phyloP scores from a whole-genome alignment of 495 filamentous ascomycete species.

The Daldinia vernicosa region DNA sequence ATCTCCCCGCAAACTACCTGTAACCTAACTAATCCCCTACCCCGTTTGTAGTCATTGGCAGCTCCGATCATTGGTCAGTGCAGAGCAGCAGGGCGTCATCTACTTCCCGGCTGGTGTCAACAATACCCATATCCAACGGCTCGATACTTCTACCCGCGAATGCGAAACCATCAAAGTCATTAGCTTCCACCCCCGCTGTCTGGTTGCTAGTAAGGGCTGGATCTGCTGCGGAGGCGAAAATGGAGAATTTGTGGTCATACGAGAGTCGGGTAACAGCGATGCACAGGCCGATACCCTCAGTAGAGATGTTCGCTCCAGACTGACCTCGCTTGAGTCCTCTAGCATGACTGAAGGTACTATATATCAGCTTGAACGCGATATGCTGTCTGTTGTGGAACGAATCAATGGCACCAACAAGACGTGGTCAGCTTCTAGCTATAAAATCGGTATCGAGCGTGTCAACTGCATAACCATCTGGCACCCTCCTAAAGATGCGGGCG shows the following conservation, averaged over 20 bases:
- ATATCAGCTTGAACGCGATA: conserved; percentile 38
- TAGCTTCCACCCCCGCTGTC: conserved; percentile 83
- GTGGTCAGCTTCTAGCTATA: conserved; percentile 50
- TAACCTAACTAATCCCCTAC: conserved; percentile 9
- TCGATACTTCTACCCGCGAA: conserved; percentile 75
- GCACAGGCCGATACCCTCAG: conserved; percentile 49
- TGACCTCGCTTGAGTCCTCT: conserved; percentile 24
- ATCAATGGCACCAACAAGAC: conserved; percentile 48
- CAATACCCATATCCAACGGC: conserved; percentile 69
- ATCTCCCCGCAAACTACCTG: conserved; percentile 16
- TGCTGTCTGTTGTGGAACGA: conserved; percentile 48
- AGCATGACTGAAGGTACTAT: conserved; percentile 50
- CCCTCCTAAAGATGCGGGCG: conserved; percentile 44
- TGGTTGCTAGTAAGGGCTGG: conserved; percentile 85
- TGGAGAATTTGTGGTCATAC: conserved; percentile 85
- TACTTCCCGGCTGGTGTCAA: conserved; percentile 79
- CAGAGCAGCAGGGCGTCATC: conserved; percentile 75
- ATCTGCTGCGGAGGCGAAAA: conserved; percentile 87
- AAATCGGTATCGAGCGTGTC: conserved; percentile 59
- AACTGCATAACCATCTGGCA: conserved; percentile 67
- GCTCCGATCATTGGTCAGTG: conserved; percentile 88
- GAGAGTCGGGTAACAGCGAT: conserved; percentile 43
- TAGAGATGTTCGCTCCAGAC: conserved; percentile 26
- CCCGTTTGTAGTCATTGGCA: conserved; percentile 77
- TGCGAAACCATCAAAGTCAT: conserved; percentile 79